Conservation (phyloP, 2,329 filamentous ascomycete genomes). For the Zymoseptoria tritici region DNA sequence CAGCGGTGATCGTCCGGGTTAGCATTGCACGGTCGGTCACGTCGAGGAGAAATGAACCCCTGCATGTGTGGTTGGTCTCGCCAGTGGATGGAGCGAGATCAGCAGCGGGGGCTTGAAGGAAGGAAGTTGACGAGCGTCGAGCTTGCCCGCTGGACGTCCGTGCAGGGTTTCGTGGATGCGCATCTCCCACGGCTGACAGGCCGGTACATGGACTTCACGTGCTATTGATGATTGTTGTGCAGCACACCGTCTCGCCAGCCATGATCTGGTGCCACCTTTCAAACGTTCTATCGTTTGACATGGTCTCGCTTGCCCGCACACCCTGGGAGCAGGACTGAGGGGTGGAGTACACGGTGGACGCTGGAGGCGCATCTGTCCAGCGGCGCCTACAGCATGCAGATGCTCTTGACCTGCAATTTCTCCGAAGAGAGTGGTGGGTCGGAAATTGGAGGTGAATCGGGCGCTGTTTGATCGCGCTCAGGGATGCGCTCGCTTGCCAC, state of each 20-base stretch:
- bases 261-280: conserved; percentile 13
- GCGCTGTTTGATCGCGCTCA: conserved; percentile 15
- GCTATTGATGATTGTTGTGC: conserved; percentile 3
- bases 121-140: background rate
- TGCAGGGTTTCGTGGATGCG: background rate
- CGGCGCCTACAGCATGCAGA: conserved; percentile 1
- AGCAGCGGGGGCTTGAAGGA: background rate
- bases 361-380: background rate
- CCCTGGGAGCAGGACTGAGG: background rate
- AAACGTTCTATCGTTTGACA: conserved; percentile 19
- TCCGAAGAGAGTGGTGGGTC: conserved; percentile 9
- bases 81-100: background rate
- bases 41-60: background rate
- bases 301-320: conserved; percentile 11
- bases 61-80: background rate
- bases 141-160: background rate
- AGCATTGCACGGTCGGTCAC: background rate
- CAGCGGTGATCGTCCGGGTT: background rate
- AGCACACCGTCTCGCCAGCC: conserved; percentile 6
- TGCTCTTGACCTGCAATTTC: conserved; percentile 12
- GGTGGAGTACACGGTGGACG: background rate
- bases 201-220: conserved; percentile 16
- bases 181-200: conserved; percentile 3
- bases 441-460: conserved; percentile 18
- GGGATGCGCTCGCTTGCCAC: conserved; percentile 13